Base-by-base conservation (phyloP, 495 filamentous ascomycete species). In the Lindgomyces ingoldianus region DNA sequence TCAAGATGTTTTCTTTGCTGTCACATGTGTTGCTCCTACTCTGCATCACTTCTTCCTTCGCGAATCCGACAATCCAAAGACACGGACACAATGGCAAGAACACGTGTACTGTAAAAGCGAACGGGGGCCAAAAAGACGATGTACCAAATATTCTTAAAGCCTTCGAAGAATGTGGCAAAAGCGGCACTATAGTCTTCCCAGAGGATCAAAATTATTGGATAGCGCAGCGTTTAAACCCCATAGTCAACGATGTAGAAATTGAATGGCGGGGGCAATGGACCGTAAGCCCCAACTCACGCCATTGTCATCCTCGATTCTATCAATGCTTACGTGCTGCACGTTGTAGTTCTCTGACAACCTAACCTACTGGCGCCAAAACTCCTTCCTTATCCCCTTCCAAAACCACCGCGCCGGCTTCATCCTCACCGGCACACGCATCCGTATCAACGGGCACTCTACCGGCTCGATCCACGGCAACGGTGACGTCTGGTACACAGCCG, bases 391-490 rank as follows among this genome's bases (percentile, higher is more conserved):
- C 21, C 68, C 75, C 8, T 85, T 85, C 65, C 83, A 85, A 59
- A 85, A 85, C 67, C 83, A 85, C 65, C 67, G 70, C 44, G 83
- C 83, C 11, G 78, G 78, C 24, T 81, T 85, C 67, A 68, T 84
- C 44, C 72, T 85, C 59, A 76, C 77, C 3, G 82, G 82, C 19
- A 71, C 80, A 8, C 62, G 74, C 16, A 84, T 85, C 69, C 71
- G 60, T 33, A 76, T 83, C 64, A 72, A 83, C 67, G 81, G 81
- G 18, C 75, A 80, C 62, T 76, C 75, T 1, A 84, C 78, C 3
- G 81, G 81, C 18, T 80, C 80, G 9, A 82, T 85, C 57, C 65
- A 83, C 54, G 82, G 82, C 27, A 83, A 83, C 59, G 82, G 83
- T 11, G 71, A 81, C 47, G 49, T 71, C 2, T 81, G 79, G 79